Conservation (phyloP, 257 asterid genomes). For the Jaltomata sinuosa region DNA sequence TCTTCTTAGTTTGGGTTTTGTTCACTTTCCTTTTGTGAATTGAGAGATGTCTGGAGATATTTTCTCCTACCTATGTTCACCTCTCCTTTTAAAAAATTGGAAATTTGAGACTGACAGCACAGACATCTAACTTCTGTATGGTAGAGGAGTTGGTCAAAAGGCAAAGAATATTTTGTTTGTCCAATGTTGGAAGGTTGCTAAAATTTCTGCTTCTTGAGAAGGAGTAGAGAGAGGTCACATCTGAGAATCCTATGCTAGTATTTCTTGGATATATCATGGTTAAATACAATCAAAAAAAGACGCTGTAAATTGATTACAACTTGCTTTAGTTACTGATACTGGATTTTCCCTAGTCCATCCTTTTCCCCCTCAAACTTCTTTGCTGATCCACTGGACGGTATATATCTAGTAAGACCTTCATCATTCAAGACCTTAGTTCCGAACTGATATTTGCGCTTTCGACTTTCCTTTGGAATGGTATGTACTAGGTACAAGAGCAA, state of each 20-base stretch:
- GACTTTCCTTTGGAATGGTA: not conserved
- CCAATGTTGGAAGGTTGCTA: not conserved
- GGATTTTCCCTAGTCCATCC: not conserved
- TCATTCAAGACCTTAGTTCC: not conserved
- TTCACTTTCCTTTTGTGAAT: not conserved
- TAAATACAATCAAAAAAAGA: not conserved
- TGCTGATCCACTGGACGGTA: not conserved
- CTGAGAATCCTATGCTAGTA: not conserved
- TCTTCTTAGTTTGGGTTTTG: not conserved
- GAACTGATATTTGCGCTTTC: not conserved
- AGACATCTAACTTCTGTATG: not conserved
- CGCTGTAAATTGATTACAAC: not conserved
- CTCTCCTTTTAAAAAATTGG: not conserved
- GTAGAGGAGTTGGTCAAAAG: not conserved
- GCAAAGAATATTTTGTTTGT: not conserved
- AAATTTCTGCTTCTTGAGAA: not conserved
- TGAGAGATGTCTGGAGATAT: not conserved
- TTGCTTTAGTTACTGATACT: not conserved
- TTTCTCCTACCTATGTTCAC: not conserved
- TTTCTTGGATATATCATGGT: not conserved
- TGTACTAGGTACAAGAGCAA: not conserved
- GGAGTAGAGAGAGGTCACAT: not conserved
- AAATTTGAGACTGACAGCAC: not conserved
- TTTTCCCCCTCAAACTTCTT: not conserved
- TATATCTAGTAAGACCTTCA: not conserved